phyloP scores from a whole-genome alignment of 331 rosid species.

The Stylosanthes scabra region DNA sequence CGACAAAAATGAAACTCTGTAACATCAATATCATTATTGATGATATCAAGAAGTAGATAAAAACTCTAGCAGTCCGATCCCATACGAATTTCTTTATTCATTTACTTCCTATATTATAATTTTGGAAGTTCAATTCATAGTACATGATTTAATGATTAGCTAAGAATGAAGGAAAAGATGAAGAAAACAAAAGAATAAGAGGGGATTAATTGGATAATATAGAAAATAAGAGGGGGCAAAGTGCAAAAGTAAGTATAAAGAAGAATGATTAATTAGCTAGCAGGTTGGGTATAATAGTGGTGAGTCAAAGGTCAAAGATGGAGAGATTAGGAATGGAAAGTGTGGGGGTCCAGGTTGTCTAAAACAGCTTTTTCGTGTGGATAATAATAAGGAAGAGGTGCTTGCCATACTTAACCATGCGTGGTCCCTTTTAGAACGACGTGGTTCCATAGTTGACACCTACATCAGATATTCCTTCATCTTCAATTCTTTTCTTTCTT shows the following conservation, averaged over 20 bases:
- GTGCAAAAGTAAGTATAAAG: conserved; percentile 33
- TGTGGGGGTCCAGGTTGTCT: conserved; percentile 83
- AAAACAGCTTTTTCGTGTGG: conserved; percentile 56
- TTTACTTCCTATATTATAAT: not conserved
- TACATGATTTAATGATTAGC: not conserved
- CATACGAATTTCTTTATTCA: not conserved
- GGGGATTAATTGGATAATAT: conserved; percentile 11
- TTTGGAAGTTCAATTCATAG: not conserved
- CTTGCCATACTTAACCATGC: conserved; percentile 33
- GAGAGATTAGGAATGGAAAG: conserved; percentile 49
- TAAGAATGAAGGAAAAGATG: not conserved
- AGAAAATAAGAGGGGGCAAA: conserved; percentile 33
- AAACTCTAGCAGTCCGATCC: not conserved
- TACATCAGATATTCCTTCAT: conserved; percentile 35
- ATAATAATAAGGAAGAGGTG: conserved; percentile 48
- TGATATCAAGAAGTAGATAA: not conserved
- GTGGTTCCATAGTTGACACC: conserved; percentile 37
- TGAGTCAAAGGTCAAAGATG: conserved; percentile 90
- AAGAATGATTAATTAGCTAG: conserved; percentile 50
- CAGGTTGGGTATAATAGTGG: conserved; percentile 60
- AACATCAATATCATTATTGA: not conserved
- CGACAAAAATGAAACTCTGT: not conserved
- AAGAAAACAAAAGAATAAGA: not conserved
- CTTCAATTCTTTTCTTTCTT: not conserved
- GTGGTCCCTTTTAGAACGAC: conserved; percentile 51